phyloP scores from a whole-genome alignment of 768 basidiomycete species.

The Termitomyces sp. region DNA sequence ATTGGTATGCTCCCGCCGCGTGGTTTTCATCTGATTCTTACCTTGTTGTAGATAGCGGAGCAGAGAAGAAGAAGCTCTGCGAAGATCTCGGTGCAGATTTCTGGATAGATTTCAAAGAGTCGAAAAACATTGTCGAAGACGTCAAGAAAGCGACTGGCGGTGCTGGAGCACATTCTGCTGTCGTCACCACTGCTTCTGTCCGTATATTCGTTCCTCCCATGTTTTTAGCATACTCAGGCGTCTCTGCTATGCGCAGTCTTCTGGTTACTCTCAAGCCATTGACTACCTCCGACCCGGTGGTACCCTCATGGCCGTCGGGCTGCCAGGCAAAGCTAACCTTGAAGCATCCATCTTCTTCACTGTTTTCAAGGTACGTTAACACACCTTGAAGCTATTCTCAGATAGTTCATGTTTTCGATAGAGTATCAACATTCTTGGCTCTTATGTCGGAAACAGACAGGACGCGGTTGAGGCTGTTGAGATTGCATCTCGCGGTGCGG shows the following conservation, averaged over 20 bases:
- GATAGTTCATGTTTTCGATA: conserved; percentile 20
- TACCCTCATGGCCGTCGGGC: conserved; percentile 72
- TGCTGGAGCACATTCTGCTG: conserved; percentile 63
- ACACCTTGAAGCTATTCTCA: conserved; percentile 1
- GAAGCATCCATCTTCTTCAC: conserved; percentile 68
- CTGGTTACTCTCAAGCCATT: conserved; percentile 49
- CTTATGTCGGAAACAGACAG: conserved; percentile 68
- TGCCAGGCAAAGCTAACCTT: conserved; percentile 59
- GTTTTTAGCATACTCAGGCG: neutral
- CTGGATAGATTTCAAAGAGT: conserved; percentile 74
- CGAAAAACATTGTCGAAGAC: conserved; percentile 58
- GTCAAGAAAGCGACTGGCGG: conserved; percentile 63
- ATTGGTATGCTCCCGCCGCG: conserved; percentile 35
- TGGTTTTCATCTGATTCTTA: neutral
- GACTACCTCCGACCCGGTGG: conserved; percentile 75
- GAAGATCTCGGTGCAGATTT: conserved; percentile 42
- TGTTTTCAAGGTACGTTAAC: conserved; percentile 44
- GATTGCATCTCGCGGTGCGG: conserved; percentile 66
- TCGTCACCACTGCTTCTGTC: conserved; percentile 55
- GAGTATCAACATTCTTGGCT: conserved; percentile 52
- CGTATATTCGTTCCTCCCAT: conserved; percentile 2
- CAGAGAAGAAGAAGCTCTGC: conserved; percentile 7
- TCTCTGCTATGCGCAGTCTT: conserved; percentile 16
- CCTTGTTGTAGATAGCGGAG: neutral
- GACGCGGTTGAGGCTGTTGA: conserved; percentile 79